Evolutionary conservation across 2,329 filamentous ascomycete genomes (phyloP).

Genomic region (Neobulgaria alba): DNA sequence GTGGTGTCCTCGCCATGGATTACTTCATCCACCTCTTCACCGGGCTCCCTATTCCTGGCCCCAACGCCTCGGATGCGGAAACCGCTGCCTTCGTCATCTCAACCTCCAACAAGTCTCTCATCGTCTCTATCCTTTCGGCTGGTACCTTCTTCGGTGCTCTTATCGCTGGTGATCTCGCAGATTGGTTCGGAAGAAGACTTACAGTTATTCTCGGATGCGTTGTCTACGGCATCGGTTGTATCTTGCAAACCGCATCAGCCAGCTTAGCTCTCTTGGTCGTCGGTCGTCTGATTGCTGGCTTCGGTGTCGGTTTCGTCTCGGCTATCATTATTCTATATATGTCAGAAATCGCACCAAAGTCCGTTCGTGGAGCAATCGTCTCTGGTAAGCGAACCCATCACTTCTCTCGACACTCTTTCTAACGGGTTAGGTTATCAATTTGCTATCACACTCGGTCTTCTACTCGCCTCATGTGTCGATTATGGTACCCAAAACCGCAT

Average conservation of each 20-base stretch:
- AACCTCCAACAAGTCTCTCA: constrained; percentile 51
- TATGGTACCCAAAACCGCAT: constrained; percentile 57
- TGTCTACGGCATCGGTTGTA: constrained; percentile 19
- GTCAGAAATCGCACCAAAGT: constrained; percentile 40
- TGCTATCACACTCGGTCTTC: constrained; percentile 70
- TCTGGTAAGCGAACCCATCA: constrained; percentile 29
- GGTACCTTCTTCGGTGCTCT: constrained; percentile 67
- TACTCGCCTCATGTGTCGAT: constrained; percentile 66
- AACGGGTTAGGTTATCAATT: constrained; percentile 55
- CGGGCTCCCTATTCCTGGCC: constrained; percentile 9
- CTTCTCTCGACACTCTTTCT: not conserved
- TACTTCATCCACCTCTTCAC: constrained; percentile 24
- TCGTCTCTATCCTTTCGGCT: constrained; percentile 50
- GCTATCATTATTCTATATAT: constrained; percentile 79
- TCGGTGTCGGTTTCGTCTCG: constrained; percentile 73
- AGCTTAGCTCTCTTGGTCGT: constrained; percentile 43
- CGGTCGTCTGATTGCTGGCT: constrained; percentile 65
- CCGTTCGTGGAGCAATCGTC: constrained; percentile 72
- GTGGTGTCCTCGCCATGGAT: constrained; percentile 49
- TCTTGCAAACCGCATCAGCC: constrained; percentile 23
- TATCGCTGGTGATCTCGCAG: constrained; percentile 32
- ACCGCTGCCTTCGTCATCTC: constrained; percentile 31
- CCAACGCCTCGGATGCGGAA: constrained; percentile 7
- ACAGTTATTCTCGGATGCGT: constrained; percentile 21
- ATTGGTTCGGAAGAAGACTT: constrained; percentile 30